Conservation (phyloP, 352 stramenopile genomes). For the Globisporangium megalacanthum region DNA sequence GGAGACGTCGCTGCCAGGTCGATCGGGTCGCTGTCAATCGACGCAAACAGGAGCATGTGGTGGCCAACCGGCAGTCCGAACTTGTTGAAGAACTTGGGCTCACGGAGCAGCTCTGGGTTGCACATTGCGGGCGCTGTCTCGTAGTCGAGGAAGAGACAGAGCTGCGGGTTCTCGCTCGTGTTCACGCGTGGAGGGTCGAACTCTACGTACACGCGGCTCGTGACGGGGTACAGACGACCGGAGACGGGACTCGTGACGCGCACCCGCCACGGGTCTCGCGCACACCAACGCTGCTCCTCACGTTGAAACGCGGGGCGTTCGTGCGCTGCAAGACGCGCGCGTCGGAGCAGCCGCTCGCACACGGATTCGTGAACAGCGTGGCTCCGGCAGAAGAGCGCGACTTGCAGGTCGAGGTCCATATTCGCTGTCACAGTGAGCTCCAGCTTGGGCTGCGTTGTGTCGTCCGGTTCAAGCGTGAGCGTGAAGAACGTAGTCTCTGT, state of each 20-base stretch:
- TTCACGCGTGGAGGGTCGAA: constrained; percentile 21
- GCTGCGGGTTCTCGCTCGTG: constrained; percentile 15
- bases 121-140: constrained; percentile 16
- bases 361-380: constrained; percentile 13
- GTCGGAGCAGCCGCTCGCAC: constrained; percentile 30
- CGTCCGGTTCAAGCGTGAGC: constrained; percentile 3
- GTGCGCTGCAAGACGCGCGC: constrained; percentile 15
- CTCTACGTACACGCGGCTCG: constrained; percentile 42
- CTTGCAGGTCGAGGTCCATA: constrained; percentile 33
- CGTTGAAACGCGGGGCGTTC: constrained; percentile 14
- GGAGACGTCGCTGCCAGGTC: background rate
- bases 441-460: constrained; percentile 7
- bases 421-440: constrained; percentile 11
- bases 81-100: constrained; percentile 28
- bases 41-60: constrained; percentile 38
- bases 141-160: constrained; percentile 38
- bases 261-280: constrained; percentile 6
- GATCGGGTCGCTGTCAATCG: background rate
- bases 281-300: background rate
- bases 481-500: constrained; percentile 8
- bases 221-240: constrained; percentile 24
- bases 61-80: constrained; percentile 19
- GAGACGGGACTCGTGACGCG: constrained; percentile 23
- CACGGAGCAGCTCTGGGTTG: constrained; percentile 21
- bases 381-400: constrained; percentile 29